A percentile compares a stretch with the other conserved stretches of the same genome.
Conservation (phyloP, 139 green algal species). For the Chlorokybus atmophyticus region DNA sequence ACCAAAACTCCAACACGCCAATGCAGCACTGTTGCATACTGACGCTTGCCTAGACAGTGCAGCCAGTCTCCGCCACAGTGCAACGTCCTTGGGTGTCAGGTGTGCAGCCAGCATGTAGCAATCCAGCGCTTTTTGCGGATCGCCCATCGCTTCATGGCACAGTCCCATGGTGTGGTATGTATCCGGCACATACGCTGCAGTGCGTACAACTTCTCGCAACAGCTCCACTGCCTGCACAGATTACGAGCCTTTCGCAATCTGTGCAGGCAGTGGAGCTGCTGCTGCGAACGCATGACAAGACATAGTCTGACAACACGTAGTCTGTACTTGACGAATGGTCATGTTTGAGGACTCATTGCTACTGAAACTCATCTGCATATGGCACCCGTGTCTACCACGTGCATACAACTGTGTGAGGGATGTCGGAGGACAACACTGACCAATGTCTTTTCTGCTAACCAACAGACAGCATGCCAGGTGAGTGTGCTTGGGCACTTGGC, state of each 20-base stretch:
- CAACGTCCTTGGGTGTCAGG: conserved; percentile 57
- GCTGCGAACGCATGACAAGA: neutral
- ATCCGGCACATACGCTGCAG: conserved; percentile 59
- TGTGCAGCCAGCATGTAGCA: conserved; percentile 87
- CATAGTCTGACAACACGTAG: neutral
- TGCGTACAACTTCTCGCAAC: conserved; percentile 55
- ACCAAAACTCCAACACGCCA: neutral
- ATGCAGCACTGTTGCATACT: neutral
- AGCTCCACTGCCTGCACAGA: conserved; percentile 44
- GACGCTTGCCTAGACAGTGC: conserved; percentile 7
- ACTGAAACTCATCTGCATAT: too few relatives aligned
- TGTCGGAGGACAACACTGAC: neutral
- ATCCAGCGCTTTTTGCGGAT: conserved; percentile 56
- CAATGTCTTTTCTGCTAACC: neutral
- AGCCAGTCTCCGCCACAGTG: conserved; percentile 64
- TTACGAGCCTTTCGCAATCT: conserved; percentile 28
- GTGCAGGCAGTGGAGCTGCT: neutral
- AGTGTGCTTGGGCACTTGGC: neutral
- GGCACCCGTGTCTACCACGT: too few relatives aligned
- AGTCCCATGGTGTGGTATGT: conserved; percentile 72
- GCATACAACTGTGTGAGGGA: neutral
- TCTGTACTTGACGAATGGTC: neutral
- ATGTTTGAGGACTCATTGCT: too few relatives aligned
- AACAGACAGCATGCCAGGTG: neutral
- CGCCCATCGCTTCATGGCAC: conserved; percentile 49